Base-by-base conservation (phyloP, 2,329 filamentous ascomycete species). In the Meredithiella fracta region DNA sequence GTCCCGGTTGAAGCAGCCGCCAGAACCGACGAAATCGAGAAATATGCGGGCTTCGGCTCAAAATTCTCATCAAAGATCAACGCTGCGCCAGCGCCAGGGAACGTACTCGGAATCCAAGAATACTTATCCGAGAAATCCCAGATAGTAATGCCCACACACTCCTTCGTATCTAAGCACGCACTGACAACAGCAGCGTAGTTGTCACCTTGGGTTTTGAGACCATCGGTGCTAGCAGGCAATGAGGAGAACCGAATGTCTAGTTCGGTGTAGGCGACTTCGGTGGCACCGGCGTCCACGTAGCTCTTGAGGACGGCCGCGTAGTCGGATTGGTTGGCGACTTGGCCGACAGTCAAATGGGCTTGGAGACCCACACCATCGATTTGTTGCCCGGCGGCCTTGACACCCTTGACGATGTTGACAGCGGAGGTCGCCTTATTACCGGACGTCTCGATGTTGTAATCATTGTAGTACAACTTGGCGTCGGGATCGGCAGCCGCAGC, bases 281-380 rank as follows among this genome's bases (percentile, higher is more conserved):
- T 37, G 2, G 77, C 65, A 1, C 69, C 71, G 1, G 72, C 64
- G 1, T 63, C 65, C 2, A 66, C 67, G 64, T 73, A 78, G 8
- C 66, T 63, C 42, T 67, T 59, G 53, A 77, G 72, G 49, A 71
- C 70, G 1, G 67, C 63, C 20, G 68, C 65, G 55, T 70, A 67
- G 22, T 69, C 63, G 9, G 68, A 66, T 54, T 69, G 64, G 44
- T 64, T 66, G 0, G 78, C 73, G 1, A 74, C 71, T n/a, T 64
- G 62, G 61, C 77, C 76, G 6, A 76, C 74, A 56, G 77, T 74
- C 53, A 82, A 73, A 65, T 84, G 80, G 5, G 69, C 73, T 63
- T 84, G 79, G 61, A 82, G 69, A 14, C 80, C 80, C 3, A 83
- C 72, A 54, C 80, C 79, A 60, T 83, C 75, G 60, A 83, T 79